These are phyloP conservation scores for Colletotrichum sp. DNA, from an alignment of 2,329 filamentous ascomycete genomes.

Conservation along the genomic window DNA sequence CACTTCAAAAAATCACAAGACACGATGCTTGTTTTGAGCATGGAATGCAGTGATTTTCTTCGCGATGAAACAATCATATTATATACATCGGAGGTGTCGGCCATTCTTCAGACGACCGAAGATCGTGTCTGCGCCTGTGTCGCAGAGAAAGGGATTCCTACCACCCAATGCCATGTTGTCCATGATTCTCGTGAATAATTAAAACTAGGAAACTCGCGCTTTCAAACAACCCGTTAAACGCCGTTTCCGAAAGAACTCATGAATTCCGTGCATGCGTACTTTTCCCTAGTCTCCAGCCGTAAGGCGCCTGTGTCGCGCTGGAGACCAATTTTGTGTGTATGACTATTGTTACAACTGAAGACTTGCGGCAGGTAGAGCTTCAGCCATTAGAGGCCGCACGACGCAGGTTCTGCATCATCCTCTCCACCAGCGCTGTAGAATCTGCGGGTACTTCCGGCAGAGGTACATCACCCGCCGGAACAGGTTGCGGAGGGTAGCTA, in stretches of 20 bases:
- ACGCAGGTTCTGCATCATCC: slow-evolving; percentile 56
- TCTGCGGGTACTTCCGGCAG: slow-evolving; percentile 48
- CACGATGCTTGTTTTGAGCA: not conserved
- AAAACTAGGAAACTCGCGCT: not conserved
- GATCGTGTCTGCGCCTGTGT: not conserved
- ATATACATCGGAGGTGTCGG: not conserved
- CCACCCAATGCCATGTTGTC: not conserved
- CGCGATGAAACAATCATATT: not conserved
- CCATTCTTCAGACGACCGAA: not conserved
- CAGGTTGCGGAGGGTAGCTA: not conserved
- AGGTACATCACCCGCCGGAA: slow-evolving; percentile 25
- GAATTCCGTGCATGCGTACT: not conserved
- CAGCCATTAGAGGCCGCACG: slow-evolving; percentile 32
- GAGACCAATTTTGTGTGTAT: not conserved
- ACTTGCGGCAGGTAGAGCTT: not conserved
- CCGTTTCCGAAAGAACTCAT: not conserved
- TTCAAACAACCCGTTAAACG: not conserved
- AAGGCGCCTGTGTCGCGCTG: not conserved
- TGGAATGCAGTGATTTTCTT: not conserved
- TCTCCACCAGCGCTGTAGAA: slow-evolving; percentile 55
- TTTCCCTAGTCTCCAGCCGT: not conserved
- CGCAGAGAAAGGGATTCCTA: not conserved
- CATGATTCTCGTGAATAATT: not conserved
- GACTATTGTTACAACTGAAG: not conserved
- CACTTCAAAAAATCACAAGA: not conserved